Percentiles rank a stretch among this genome's conserved stretches.
These are phyloP conservation scores for Laguncularia racemosa DNA, from an alignment of 345 rosid species.

Conservation along the genomic window DNA sequence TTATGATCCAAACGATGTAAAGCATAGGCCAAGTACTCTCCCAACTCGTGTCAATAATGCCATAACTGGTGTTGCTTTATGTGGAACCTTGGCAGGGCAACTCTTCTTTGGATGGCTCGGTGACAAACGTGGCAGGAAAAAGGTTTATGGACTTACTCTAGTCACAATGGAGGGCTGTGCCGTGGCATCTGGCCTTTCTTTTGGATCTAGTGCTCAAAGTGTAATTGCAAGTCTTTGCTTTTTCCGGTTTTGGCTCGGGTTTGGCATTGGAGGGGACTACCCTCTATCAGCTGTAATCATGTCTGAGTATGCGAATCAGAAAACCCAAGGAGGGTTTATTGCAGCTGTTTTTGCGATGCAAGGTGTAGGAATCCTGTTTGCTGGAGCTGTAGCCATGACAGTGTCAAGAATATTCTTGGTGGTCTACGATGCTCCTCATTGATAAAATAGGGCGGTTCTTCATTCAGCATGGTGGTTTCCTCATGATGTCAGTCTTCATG, in stretches of 20 bases:
- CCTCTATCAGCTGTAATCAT: conserved; percentile 76
- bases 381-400: conserved; percentile 48
- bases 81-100: conserved; percentile 46
- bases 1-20: conserved; percentile 12
- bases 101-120: conserved; percentile 74
- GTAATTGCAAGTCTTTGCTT: conserved; percentile 55
- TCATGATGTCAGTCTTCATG: conserved; percentile 60
- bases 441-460: conserved; percentile 54
- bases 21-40: conserved; percentile 24
- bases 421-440: conserved; percentile 30
- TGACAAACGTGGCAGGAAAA: conserved; percentile 70
- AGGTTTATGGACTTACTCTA: conserved; percentile 70
- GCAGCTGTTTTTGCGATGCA: conserved; percentile 82
- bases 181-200: conserved; percentile 56
- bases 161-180: conserved; percentile 74
- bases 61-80: conserved; percentile 45
- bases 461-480: conserved; percentile 61
- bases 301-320: conserved; percentile 69
- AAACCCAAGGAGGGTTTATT: conserved; percentile 62
- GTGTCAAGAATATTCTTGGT: conserved; percentile 38
- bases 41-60: conserved; percentile 35
- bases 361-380: conserved; percentile 58
- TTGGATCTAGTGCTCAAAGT: conserved; percentile 38
- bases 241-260: conserved; percentile 85
- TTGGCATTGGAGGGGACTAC: conserved; percentile 82